Base-by-base conservation (phyloP, 371 early-diverging fungal genomes). In the Umbelopsis sp. region DNA sequence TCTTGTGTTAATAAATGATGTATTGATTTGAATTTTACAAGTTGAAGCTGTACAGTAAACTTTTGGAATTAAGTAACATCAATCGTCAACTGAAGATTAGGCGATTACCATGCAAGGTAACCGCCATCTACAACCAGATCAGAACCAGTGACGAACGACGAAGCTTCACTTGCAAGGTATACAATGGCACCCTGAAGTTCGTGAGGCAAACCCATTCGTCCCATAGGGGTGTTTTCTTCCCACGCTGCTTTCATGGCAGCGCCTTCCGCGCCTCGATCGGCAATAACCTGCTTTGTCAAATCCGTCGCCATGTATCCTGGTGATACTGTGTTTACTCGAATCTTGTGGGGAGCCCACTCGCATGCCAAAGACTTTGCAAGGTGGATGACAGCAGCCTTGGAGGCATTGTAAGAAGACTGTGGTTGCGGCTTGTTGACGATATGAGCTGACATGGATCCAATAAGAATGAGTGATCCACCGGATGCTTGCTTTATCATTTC, bases 291-390 rank as follows among this genome's bases (percentile, higher is more conserved):
- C 37, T 70, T 70, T 37, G 76, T 81, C 75, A 81, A 76, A 2
- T 44, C 77, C 1, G 79, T 81, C 10, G 77, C 81, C 72, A 81
- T 79, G 65, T 79, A 81, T 20, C 77, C 79, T 25, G 81, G 79
- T 8, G 77, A 76, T 35, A 81, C 74, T 44, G 77, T 65, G 25
- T 75, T 75, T 3, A 81, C 81, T 6, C 82, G 75, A 50, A 82
- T 80, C n/a, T 76, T 72, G 57, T 80, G 70, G n/a, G 71, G 76
- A n/a, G 81, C 80, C 81, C 83, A 82, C 64, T 82, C 81, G 65
- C 75, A 72, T 14, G 79, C 77, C 20, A 80, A 57, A 4, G 81
- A 80, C 52, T 77, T 80, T 14, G 79, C 75, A 12, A 82, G 65
- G 46, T 80, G 80, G 53, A 76, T 67, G 4, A 82, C 82, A 9